Conservation (phyloP, 2,329 filamentous ascomycete species). For the Exutisphaerella laricina region DNA sequence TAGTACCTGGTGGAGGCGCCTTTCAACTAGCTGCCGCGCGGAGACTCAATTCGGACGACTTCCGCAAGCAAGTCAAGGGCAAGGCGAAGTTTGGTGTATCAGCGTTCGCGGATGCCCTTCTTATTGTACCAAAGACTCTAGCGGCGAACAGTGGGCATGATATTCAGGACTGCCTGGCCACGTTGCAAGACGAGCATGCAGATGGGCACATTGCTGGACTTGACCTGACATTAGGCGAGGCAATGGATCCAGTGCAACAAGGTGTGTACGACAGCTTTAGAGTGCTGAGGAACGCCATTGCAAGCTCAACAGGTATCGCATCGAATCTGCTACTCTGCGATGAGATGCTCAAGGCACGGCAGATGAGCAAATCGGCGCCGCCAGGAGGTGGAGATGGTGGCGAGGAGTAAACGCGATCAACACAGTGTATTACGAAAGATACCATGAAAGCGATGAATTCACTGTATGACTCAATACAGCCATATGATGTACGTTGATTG, state of each 20-base stretch:
- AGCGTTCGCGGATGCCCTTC: constrained; percentile 88
- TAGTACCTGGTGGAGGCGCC: constrained; percentile 88
- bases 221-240: constrained; percentile 77
- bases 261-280: constrained; percentile 96
- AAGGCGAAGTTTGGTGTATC: constrained; percentile 96
- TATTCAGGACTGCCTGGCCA: constrained; percentile 87
- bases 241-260: constrained; percentile 90
- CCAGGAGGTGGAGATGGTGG: constrained; percentile 28
- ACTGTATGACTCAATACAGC: not conserved
- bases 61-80: constrained; percentile 87
- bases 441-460: constrained; percentile 2
- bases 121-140: constrained; percentile 95
- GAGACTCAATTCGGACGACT: constrained; percentile 79
- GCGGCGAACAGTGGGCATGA: constrained; percentile 95
- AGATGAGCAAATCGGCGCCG: constrained; percentile 61
- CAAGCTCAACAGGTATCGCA: constrained; percentile 90
- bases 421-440: constrained; percentile 12
- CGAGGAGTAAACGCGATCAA: constrained; percentile 12
- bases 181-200: constrained; percentile 75
- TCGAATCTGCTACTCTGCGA: constrained; percentile 93
- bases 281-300: constrained; percentile 86
- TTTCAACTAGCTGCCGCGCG: constrained; percentile 92
- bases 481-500: not conserved
- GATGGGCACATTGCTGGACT: constrained; percentile 84
- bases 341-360: constrained; percentile 92